Base-by-base conservation (phyloP, 1,284 basidiomycete genomes). In the Ustilago esculenta region DNA sequence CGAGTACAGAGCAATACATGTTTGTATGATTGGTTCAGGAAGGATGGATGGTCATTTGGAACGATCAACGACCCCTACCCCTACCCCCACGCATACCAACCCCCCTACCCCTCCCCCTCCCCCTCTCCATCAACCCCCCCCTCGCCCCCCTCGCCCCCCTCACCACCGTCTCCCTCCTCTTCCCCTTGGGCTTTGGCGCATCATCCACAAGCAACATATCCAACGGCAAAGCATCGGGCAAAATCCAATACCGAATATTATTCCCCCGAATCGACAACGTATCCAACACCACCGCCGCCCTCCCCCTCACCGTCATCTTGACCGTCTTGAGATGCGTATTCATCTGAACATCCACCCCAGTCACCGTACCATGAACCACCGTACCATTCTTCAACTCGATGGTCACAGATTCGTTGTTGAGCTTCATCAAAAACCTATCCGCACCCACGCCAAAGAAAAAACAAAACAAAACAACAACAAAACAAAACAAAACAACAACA, bases 351-450 rank as follows among this genome's bases (percentile, higher is more conserved):
- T 80, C 82, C 9, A 83, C 81, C 34, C 78, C 94, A 29, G 94
- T 97, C 82, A 98, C 97, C 21, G 95, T 98, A 15, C 95, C 95
- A 80, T 96, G 92, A 24, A 98, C 90, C 54, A 94, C 85, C 1
- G 93, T 93, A 37, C 95, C 95, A 76, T 98, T 98, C 86, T 98
- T 98, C 79, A 98, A 88, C 86, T 98, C 94, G 83, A 98, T 89
- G 71, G 94, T 93, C 74, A 98, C 94, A 76, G 94, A 95, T 87
- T 98, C 95, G 84, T 98, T 98, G 88, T 97, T 96, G 85, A 98
- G 85, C 87, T 98, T 98, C 95, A 98, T 98, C 87, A 97, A 88
- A 85, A 97, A 95, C 83, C 93, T 95, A 82, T 8, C 17, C 8
- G n/a, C n/a, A n/a, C n/a, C n/a, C 24, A 36, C 21, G 23, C 11